Percentiles rank a stretch among this genome's conserved stretches.
Conservation (phyloP, 1,284 basidiomycete species). For the Inonotus hispidus region DNA sequence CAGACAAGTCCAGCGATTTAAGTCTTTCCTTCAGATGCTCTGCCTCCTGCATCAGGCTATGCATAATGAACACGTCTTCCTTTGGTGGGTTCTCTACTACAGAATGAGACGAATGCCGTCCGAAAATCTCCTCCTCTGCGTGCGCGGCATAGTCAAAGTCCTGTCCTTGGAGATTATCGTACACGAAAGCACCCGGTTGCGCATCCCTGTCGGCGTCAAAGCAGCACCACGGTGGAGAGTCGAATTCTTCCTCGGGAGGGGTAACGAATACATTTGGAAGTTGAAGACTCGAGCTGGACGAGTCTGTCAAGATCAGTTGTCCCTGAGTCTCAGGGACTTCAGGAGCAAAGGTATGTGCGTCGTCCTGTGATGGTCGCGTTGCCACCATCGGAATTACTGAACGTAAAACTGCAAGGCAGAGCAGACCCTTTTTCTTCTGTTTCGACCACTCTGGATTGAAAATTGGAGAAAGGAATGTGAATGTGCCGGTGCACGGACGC, state of each 20-base stretch:
- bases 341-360: background rate
- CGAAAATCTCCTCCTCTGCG: slow-evolving; percentile 11
- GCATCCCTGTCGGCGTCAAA: slow-evolving; percentile 49
- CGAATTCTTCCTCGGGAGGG: slow-evolving; percentile 66
- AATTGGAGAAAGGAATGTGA: background rate
- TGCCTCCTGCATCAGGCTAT: slow-evolving; percentile 15
- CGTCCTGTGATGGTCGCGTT: background rate
- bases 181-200: slow-evolving; percentile 14
- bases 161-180: slow-evolving; percentile 11
- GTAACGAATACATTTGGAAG: slow-evolving; percentile 58
- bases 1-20: slow-evolving; percentile 11
- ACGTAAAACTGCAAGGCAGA: background rate
- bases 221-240: slow-evolving; percentile 55
- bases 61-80: slow-evolving; percentile 14
- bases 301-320: background rate
- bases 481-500: background rate
- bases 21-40: slow-evolving; percentile 11
- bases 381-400: background rate
- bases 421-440: background rate
- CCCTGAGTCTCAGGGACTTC: background rate
- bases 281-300: background rate
- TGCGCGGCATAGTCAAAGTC: slow-evolving; percentile 15
- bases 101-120: background rate
- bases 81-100: background rate
- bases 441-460: background rate